phyloP scores from a whole-genome alignment of 1,284 basidiomycete genomes.

The Gymnopus androsaceus region DNA sequence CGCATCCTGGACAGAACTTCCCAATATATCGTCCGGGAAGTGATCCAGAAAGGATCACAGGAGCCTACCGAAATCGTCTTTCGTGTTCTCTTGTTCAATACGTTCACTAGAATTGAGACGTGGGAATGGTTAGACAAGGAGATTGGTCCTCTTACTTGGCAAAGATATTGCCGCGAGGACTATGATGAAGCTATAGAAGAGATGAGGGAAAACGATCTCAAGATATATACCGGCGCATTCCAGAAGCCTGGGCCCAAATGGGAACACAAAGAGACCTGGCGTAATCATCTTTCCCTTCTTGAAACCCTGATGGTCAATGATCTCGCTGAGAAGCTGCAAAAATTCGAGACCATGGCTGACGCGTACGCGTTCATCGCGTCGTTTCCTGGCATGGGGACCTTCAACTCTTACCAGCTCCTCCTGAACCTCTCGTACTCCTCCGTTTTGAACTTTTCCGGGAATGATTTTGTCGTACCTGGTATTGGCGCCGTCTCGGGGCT shows the following conservation, averaged over 20 bases:
- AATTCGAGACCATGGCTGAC: slow-evolving; percentile 50
- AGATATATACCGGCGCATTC: slow-evolving; percentile 65
- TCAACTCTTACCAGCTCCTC: slow-evolving; percentile 59
- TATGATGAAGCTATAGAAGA: slow-evolving; percentile 50
- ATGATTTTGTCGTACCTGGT: slow-evolving; percentile 65
- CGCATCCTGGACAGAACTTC: slow-evolving; percentile 60
- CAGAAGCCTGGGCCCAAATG: slow-evolving; percentile 61
- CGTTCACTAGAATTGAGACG: slow-evolving; percentile 61
- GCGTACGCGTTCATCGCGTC: slow-evolving; percentile 55
- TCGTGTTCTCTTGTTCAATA: slow-evolving; percentile 61
- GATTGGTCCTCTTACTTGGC: slow-evolving; percentile 56
- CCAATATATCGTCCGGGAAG: slow-evolving; percentile 59
- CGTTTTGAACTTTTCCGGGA: slow-evolving; percentile 55
- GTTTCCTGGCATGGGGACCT: slow-evolving; percentile 63
- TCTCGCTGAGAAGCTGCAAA: slow-evolving; percentile 42
- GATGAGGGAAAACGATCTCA: slow-evolving; percentile 35
- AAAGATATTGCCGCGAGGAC: slow-evolving; percentile 43
- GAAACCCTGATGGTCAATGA: slow-evolving; percentile 56
- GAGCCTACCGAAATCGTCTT: slow-evolving; percentile 55
- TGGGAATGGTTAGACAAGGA: slow-evolving; percentile 53
- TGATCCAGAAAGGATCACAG: slow-evolving; percentile 64
- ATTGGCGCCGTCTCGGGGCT: slow-evolving; percentile 59
- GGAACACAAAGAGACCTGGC: slow-evolving; percentile 42
- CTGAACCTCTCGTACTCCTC: slow-evolving; percentile 57
- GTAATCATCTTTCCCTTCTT: slow-evolving; percentile 58